Base-by-base conservation (phyloP, 1,284 basidiomycete species). In the Fomitopsis pinicola region DNA sequence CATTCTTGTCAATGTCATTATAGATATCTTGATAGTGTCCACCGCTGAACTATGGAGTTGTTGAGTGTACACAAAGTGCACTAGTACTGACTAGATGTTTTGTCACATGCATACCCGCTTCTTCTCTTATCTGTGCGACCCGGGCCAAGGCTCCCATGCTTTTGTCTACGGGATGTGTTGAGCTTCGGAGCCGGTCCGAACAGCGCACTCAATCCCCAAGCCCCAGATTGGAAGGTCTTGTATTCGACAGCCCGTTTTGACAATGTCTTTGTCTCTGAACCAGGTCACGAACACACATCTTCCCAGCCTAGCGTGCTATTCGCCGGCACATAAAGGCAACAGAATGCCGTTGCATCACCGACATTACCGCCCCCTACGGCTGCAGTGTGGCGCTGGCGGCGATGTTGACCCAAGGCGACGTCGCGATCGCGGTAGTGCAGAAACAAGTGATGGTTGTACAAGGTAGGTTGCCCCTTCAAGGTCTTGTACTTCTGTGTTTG, bases 401-500 rank as follows among this genome's bases (percentile, higher is more conserved):
- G 26, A 53, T 53, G 50, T 36, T 53, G 30, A 53, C 35, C 7
- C 50, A 53, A 35, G 50, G 50, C 30, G 50, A 53, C 30, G n/a
- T 53, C 15, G 50, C 50, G 12, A 36, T 55, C 36, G 54, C 42
- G 8, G 6, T 53, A 26, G 50, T 53, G 50, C 50, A 57, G 64
- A 82, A 80, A 65, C 82, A 85, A 68, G 82, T 89, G 28, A 82
- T 82, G 77, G 69, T 89, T 62, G 82, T 89, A 38, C 82, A 86
- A 83, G 82, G 87, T 86, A 66, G 62, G 72, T 10, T 7, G 33
- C 22, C 15, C 7, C 22, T 65, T 56, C n/a, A 38, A 2, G 42
- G 14, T 3, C 38, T 33, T 44, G 28, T 22, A 35, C 8, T 10
- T 10, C 19, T 14, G 30, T 5, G 26, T 38, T 26, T 57, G 19